Evolutionary conservation across 768 basidiomycete genomes (phyloP).

Genomic region (Kwoniella europaea): DNA sequence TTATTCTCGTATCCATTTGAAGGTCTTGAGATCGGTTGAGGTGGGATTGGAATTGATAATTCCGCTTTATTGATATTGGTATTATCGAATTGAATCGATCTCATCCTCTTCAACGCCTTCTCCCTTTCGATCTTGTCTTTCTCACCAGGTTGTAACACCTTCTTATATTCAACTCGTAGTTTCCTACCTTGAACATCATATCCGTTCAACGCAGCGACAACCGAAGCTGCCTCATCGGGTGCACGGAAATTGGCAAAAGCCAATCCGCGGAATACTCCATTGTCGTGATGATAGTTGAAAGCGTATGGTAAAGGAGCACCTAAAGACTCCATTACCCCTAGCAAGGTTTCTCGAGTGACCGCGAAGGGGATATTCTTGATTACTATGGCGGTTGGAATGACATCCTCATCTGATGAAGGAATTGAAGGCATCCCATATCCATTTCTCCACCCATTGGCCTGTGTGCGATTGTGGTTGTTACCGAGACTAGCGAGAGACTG

Average conservation of each 20-base stretch:
- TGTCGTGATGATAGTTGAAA: conserved; percentile 99
- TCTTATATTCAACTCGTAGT: conserved; percentile 98
- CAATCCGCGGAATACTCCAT: conserved; percentile 93
- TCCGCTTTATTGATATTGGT: conserved; percentile 9
- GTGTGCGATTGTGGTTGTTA: conserved; percentile 12
- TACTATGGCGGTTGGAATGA: conserved; percentile 98
- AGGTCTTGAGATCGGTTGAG: conserved; percentile 26
- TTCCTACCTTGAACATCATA: conserved; percentile 74
- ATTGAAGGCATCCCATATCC: conserved; percentile 30
- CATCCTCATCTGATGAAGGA: conserved; percentile 66
- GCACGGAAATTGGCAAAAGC: conserved; percentile 98
- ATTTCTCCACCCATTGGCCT: conserved; percentile 34
- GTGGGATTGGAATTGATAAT: conserved; percentile 24
- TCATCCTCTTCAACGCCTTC: conserved; percentile 97
- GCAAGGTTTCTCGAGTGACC: conserved; percentile 92
- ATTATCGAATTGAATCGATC: conserved; percentile 81
- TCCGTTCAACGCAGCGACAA: conserved; percentile 93
- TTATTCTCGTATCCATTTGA: conserved; percentile 30
- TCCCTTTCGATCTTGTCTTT: conserved; percentile 98
- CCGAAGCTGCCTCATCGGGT: conserved; percentile 87
- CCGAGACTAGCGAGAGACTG: conserved; percentile 36
- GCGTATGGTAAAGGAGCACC: conserved; percentile 96
- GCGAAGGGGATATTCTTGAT: conserved; percentile 99
- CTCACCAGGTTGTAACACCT: conserved; percentile 97
- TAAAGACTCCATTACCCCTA: conserved; percentile 94